phyloP scores from a whole-genome alignment of 345 rosid genomes.

The Noccaea caerulescens region DNA sequence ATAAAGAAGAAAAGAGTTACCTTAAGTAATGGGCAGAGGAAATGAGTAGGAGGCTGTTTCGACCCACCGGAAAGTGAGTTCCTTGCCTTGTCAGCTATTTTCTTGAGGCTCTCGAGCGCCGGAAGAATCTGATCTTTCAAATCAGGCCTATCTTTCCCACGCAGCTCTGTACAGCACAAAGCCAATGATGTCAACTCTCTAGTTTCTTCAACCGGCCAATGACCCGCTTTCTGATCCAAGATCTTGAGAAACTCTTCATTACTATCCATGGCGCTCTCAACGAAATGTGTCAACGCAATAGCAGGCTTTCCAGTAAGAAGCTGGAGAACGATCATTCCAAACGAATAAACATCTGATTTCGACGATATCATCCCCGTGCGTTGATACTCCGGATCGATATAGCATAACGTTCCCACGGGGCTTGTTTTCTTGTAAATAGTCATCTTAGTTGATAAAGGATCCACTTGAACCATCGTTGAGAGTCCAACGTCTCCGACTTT shows the following conservation, averaged over 20 bases:
- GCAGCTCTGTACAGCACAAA: slow-evolving; percentile 79
- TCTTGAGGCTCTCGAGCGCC: slow-evolving; percentile 62
- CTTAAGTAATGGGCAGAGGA: slow-evolving; percentile 85
- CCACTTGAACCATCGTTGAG: slow-evolving; percentile 61
- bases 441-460: slow-evolving; percentile 47
- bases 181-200: slow-evolving; percentile 67
- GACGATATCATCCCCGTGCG: slow-evolving; percentile 75
- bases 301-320: slow-evolving; percentile 80
- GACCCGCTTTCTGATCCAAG: slow-evolving; percentile 71
- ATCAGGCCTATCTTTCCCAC: slow-evolving; percentile 67
- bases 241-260: slow-evolving; percentile 52
- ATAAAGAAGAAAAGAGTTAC: slow-evolving; percentile 43
- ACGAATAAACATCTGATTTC: slow-evolving; percentile 82
- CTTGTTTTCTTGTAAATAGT: slow-evolving; percentile 58
- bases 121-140: slow-evolving; percentile 74
- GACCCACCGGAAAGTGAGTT: slow-evolving; percentile 36
- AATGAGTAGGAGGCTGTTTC: slow-evolving; percentile 60
- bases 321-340: slow-evolving; percentile 81
- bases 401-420: slow-evolving; percentile 82
- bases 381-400: slow-evolving; percentile 93
- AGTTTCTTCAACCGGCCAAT: slow-evolving; percentile 80
- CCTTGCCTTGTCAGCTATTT: slow-evolving; percentile 55
- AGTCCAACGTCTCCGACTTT: slow-evolving; percentile 94
- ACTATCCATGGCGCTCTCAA: slow-evolving; percentile 66
- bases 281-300: slow-evolving; percentile 63